Evolutionary conservation across 2,329 filamentous ascomycete species (phyloP).

Genomic region (Stemphylium beticola): DNA sequence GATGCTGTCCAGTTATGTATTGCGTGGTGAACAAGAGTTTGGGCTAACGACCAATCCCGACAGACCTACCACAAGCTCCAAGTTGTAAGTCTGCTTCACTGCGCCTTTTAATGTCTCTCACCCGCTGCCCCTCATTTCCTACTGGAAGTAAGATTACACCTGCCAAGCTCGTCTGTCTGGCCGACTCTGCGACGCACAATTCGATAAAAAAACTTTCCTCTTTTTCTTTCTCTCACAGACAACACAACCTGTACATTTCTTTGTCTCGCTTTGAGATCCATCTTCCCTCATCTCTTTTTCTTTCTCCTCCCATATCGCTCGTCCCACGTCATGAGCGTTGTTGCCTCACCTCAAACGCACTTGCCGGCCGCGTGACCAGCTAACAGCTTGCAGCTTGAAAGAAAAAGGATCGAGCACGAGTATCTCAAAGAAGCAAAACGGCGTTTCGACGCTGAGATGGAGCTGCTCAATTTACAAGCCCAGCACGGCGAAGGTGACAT

Average conservation of each 20-base stretch:
- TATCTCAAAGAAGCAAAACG: constrained; percentile 86
- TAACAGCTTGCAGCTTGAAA: constrained; percentile 73
- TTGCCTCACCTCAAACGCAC: constrained; percentile 19
- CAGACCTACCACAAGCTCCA: constrained; percentile 75
- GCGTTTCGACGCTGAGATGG: constrained; percentile 90
- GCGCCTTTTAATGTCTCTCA: constrained; percentile 19
- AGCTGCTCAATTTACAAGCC: constrained; percentile 84
- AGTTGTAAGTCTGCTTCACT: constrained; percentile 66
- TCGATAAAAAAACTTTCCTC: constrained; percentile 11
- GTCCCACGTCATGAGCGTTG: constrained; percentile 11
- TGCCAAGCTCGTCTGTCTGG: constrained; percentile 13
- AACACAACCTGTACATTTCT: constrained; percentile 23
- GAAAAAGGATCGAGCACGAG: constrained; percentile 92
- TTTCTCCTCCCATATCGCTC: constrained; percentile 23
- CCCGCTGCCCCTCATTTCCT: constrained; percentile 8
- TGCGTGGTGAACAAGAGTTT: constrained; percentile 29
- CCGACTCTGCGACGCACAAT: constrained; percentile 6
- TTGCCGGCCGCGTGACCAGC: constrained; percentile 27
- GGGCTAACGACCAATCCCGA: constrained; percentile 35
- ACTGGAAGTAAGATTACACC: constrained; percentile 19
- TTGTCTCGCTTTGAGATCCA: constrained; percentile 20
- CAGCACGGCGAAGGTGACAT: constrained; percentile 83
- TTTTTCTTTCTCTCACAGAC: constrained; percentile 8
- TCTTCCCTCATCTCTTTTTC: constrained; percentile 9
- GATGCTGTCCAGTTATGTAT: constrained; percentile 6